A percentile compares a stretch with the other conserved stretches of the same genome.
These are phyloP conservation scores for Trametes pubescens DNA, from an alignment of 1,284 basidiomycete genomes.

Conservation along the genomic window DNA sequence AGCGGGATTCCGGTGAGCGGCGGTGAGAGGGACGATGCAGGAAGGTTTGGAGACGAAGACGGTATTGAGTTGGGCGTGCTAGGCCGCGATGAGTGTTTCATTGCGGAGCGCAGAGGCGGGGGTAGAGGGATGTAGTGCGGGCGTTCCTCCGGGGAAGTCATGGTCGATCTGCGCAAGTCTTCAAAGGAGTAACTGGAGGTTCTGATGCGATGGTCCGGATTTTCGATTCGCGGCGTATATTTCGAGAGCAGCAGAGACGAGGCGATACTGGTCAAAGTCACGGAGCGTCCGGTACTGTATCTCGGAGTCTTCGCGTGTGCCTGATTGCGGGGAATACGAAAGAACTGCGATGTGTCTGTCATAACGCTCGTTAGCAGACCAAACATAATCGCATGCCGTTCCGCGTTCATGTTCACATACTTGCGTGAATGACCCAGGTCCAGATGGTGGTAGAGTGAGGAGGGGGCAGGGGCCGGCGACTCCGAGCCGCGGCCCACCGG, in stretches of 20 bases:
- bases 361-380: too few relatives aligned
- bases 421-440: background rate
- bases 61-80: constrained; percentile 32
- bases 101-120: constrained; percentile 55
- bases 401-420: background rate
- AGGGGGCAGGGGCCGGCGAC: constrained; percentile 16
- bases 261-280: background rate
- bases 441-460: constrained; percentile 7
- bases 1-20: constrained; percentile 8
- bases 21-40: constrained; percentile 32
- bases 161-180: constrained; percentile 14
- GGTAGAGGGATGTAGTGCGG: constrained; percentile 39
- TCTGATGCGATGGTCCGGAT: background rate
- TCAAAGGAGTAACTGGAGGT: too few relatives aligned
- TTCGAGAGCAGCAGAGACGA: background rate
- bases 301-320: background rate
- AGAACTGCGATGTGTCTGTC: background rate
- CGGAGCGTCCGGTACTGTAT: background rate
- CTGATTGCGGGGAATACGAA: constrained; percentile 1
- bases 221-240: background rate
- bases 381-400: too few relatives aligned
- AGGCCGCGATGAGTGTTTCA: constrained; percentile 53
- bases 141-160: constrained; percentile 37
- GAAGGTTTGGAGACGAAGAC: constrained; percentile 32
- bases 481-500: constrained; percentile 10